phyloP scores from a whole-genome alignment of 768 basidiomycete genomes.

The Myochromella boudieri region DNA sequence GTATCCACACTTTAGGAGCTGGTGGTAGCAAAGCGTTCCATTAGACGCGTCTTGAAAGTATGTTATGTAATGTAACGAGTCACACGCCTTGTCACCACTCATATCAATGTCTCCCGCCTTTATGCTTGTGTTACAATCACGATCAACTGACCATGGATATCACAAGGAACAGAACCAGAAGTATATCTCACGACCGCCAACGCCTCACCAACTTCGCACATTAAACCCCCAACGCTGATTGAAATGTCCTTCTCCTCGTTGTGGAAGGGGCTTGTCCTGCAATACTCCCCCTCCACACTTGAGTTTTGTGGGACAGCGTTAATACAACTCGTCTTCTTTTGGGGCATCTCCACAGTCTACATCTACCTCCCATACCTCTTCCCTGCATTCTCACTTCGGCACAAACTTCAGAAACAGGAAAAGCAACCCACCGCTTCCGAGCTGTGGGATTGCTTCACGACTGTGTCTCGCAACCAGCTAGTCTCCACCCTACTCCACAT shows the following conservation, averaged over 20 bases:
- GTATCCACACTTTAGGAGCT: too few relatives aligned
- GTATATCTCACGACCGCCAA: background rate
- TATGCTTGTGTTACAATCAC: too few relatives aligned
- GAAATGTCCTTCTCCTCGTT: background rate
- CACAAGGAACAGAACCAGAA: too few relatives aligned
- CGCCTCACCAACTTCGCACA: too few relatives aligned
- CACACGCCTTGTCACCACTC: too few relatives aligned
- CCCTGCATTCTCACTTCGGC: slow-evolving; percentile 22
- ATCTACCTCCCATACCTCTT: slow-evolving; percentile 20
- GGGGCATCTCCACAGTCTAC: slow-evolving; percentile 22
- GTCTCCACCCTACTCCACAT: slow-evolving; percentile 21
- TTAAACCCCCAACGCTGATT: too few relatives aligned
- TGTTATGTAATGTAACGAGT: too few relatives aligned
- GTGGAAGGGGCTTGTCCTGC: slow-evolving; percentile 12
- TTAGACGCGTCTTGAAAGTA: too few relatives aligned
- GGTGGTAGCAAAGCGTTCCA: too few relatives aligned
- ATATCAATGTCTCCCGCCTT: too few relatives aligned
- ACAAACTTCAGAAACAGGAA: slow-evolving; percentile 25
- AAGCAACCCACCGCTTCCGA: slow-evolving; percentile 25
- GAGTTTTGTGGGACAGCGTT: slow-evolving; percentile 23
- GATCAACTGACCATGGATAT: too few relatives aligned
- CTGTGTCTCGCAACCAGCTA: slow-evolving; percentile 24
- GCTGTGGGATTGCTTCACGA: slow-evolving; percentile 21
- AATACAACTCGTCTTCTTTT: slow-evolving; percentile 25
- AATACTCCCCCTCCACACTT: slow-evolving; percentile 17